Base-by-base conservation (phyloP, 2,329 filamentous ascomycete species). In the Helotiales sp. region DNA sequence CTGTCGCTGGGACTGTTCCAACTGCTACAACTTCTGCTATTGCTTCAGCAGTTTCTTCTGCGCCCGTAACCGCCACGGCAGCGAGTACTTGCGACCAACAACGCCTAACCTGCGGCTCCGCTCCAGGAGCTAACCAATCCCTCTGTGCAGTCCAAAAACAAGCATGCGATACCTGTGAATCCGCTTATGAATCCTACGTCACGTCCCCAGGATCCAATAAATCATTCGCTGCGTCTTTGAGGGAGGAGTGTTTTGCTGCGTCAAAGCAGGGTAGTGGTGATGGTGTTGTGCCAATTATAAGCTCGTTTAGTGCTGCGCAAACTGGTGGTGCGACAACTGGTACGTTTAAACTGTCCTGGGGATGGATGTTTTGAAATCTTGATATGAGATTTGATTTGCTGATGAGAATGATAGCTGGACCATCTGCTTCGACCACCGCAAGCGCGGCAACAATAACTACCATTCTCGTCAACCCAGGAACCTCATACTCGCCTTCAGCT, bases 141-240 rank as follows among this genome's bases (percentile, higher is more conserved):
- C 57, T 60, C 37, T 60, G 57, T 11, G 57, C 57, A 0, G 57
- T 60, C 0, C 57, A 45, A 13, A 60, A 60, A n/a, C 10, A 60
- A 3, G 13, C 22, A 3, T 60, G 57, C 20, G 57, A 60, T 45
- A 37, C 57, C 7, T 60, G 57, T 47, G 57, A 60, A 24, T 22
- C 34, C 1, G 57, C 57, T 26, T 60, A 60, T 26, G 57, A 60
- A 13, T 17, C 34, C 10, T 60, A 60, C 17, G 57, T 60, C 15
- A 60, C 57, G n/a, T 60, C 57, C 4, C 57, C 57, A 45, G 57
- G 37, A 30, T 60, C 57, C 15, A 60, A 60, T 15, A 60, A 60
- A n/a, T 60, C 57, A 5, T 60, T 60, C 15, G 57, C 57, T 45
- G 57, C 57, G 22, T 60, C 57, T 20, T 60, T 60, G 57, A 45